Evolutionary conservation across 2,329 filamentous ascomycete genomes (phyloP), one percentile per base, ranked within the genome.

Genomic region (Cordyceps pruinosa): DNA sequence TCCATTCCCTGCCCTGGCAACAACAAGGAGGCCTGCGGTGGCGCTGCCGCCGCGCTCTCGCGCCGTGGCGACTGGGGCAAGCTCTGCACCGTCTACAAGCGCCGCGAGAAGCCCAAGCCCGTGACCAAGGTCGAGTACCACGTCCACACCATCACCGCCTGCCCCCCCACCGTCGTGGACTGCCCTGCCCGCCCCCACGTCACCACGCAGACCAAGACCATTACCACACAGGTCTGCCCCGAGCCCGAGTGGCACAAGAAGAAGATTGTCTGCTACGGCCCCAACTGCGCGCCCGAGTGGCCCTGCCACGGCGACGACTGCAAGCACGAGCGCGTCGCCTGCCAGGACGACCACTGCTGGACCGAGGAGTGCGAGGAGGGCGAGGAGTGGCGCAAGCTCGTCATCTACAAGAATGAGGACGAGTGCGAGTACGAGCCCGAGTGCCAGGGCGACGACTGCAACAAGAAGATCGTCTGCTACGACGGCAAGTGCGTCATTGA

Each of bases 251-350:
- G 62, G 61, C 60, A 65, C 61, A 62, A 64, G 61, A 68, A 69
- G 64, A 68, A 66, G 62, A 64, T 73, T 19, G 65, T 70, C 65
- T 72, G 70, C 64, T 66, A 66, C 58, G 70, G 70, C 26, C 68
- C 66, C 23, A 48, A 63, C 62, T 74, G 72, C 63, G 56, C 60
- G 34, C 65, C 61, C 32, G 67, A 68, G 58, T 59, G 63, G 60
- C 63, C 66, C 47, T 66, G 62, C 66, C 17, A 60, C 48, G 61
- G 61, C 19, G 62, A 66, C 32, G 57, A 67, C 28, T 65, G 63
- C 62, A 60, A 66, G 58, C 59, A 61, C 58, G 59, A 68, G 51
- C 68, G 70, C 13, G 65, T 71, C 58, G 62, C 70, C 62, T 73
- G 71, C 69, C 2, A 62, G 3, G 64, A 63, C 28, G 61, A 65